phyloP scores from a whole-genome alignment of 306 rosid genomes.

The Fragaria iinumae region DNA sequence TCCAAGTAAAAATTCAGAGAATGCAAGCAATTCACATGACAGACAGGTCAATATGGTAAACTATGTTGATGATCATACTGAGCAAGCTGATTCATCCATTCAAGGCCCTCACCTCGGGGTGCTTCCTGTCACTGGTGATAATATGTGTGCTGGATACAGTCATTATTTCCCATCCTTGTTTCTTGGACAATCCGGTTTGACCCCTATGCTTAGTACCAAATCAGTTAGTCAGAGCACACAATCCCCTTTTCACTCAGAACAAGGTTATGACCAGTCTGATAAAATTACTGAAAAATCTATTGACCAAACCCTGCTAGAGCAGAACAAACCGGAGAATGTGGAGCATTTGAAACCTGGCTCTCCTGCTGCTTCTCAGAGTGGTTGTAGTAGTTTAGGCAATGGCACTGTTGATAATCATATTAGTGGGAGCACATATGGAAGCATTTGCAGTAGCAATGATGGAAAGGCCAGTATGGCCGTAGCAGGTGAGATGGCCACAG shows the following conservation, averaged over 20 bases:
- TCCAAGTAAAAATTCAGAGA: slow-evolving; percentile 26
- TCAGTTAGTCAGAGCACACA: slow-evolving; percentile 32
- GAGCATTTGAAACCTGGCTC: slow-evolving; percentile 37
- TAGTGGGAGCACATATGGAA: slow-evolving; percentile 33
- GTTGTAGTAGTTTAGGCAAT: slow-evolving; percentile 33
- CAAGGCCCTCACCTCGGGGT: slow-evolving; percentile 31
- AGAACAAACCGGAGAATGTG: slow-evolving; percentile 26
- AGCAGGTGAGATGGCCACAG: slow-evolving; percentile 25
- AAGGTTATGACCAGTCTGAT: slow-evolving; percentile 31
- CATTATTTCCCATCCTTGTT: slow-evolving; percentile 41
- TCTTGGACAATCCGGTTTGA: slow-evolving; percentile 28
- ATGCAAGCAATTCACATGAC: slow-evolving; percentile 34
- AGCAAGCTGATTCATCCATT: slow-evolving; percentile 30
- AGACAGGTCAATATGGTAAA: slow-evolving; percentile 27
- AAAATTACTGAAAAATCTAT: slow-evolving; percentile 27
- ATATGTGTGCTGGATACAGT: slow-evolving; percentile 22
- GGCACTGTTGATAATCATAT: slow-evolving; percentile 26
- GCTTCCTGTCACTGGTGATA: slow-evolving; percentile 37
- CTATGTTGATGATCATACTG: slow-evolving; percentile 27
- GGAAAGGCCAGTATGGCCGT: slow-evolving; percentile 37
- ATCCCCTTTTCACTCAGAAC: slow-evolving; percentile 45
- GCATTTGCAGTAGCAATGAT: slow-evolving; percentile 40
- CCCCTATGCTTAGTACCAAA: slow-evolving; percentile 32
- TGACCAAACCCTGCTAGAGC: slow-evolving; percentile 29
- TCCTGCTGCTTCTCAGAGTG: slow-evolving; percentile 37